Percentiles rank a stretch among this genome's conserved stretches.
phyloP scores from a whole-genome alignment of 1,284 basidiomycete genomes.

The Microbotryum saponariae region DNA sequence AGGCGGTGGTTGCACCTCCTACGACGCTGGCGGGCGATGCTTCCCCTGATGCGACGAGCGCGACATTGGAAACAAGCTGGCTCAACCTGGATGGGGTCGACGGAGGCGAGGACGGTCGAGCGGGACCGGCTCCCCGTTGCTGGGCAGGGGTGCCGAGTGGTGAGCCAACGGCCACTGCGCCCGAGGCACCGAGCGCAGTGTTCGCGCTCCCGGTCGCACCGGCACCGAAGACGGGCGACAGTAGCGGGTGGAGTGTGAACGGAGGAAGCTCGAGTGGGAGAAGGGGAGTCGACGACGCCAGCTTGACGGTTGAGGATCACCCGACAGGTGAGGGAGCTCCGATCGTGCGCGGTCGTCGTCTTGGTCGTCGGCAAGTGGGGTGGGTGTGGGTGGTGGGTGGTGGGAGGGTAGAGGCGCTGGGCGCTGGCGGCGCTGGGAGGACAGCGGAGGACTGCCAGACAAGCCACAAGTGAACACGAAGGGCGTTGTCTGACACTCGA shows the following conservation, averaged over 20 bases:
- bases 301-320: background rate
- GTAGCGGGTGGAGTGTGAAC: slow-evolving; percentile 22
- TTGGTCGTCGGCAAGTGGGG: too few species aligned
- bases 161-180: background rate
- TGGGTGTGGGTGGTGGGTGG: too few species aligned
- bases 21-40: background rate
- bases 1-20: background rate
- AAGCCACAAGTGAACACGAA: too few species aligned
- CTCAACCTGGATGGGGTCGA: slow-evolving; percentile 1
- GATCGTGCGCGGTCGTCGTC: too few species aligned
- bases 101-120: background rate
- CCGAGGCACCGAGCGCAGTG: background rate
- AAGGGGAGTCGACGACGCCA: slow-evolving; percentile 8
- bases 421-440: too few species aligned
- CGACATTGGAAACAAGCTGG: slow-evolving; percentile 12
- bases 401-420: too few species aligned
- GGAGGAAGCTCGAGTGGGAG: slow-evolving; percentile 30
- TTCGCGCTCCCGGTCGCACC: background rate
- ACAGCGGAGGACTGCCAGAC: too few species aligned
- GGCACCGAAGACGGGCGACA: slow-evolving; percentile 18
- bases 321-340: too few species aligned
- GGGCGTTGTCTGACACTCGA: too few species aligned
- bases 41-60: background rate
- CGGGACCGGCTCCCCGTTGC: background rate
- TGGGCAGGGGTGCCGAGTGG: slow-evolving; percentile 15